Conservation (phyloP, 495 filamentous ascomycete species). For the Aspergillus bridgeri region DNA sequence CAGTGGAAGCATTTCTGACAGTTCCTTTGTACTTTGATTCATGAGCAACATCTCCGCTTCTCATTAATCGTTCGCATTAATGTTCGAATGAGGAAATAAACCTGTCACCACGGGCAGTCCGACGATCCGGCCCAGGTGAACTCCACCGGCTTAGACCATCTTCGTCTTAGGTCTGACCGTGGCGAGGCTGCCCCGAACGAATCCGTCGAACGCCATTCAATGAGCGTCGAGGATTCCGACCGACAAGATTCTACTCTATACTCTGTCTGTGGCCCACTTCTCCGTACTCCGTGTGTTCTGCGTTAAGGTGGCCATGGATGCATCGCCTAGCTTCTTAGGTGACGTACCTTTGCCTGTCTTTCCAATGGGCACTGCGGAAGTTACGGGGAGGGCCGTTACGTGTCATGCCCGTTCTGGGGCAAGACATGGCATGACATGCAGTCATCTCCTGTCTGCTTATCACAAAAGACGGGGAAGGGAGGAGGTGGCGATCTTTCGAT, state of each 20-base stretch:
- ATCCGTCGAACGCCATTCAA: background rate
- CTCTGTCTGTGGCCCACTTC: background rate
- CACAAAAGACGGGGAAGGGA: background rate
- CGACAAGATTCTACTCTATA: background rate
- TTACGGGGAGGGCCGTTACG: slow-evolving; percentile 30
- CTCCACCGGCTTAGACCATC: background rate
- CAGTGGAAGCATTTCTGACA: background rate
- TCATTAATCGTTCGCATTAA: background rate
- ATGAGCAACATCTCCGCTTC: background rate
- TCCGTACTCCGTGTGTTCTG: background rate
- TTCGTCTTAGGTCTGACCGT: background rate
- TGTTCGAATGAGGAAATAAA: background rate
- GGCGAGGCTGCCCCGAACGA: background rate
- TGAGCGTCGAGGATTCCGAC: background rate
- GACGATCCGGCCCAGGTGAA: background rate
- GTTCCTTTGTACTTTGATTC: background rate
- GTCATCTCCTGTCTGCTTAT: background rate
- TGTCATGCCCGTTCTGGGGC: slow-evolving; percentile 34
- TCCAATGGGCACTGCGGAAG: background rate
- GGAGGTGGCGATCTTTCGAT: background rate
- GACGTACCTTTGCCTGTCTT: background rate
- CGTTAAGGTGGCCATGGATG: background rate
- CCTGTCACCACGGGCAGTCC: background rate
- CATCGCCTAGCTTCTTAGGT: background rate
- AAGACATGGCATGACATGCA: slow-evolving; percentile 12